These are phyloP conservation scores for Sporothrix humicola DNA, from an alignment of 2,329 filamentous ascomycete species.

Conservation along the genomic window DNA sequence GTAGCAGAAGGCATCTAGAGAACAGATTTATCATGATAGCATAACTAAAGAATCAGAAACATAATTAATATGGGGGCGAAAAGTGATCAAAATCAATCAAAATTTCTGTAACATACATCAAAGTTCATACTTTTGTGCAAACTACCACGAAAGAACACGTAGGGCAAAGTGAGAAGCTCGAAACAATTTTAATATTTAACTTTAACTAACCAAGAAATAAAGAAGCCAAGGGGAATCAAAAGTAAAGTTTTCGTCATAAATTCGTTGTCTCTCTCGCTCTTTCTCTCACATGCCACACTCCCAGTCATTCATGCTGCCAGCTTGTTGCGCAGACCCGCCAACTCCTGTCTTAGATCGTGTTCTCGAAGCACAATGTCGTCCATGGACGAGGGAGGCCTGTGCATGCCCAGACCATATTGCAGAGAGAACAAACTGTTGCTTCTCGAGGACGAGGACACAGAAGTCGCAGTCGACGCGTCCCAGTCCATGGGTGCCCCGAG, in stretches of 20 bases:
- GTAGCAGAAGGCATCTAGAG: background rate
- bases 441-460: background rate
- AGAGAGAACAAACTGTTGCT: background rate
- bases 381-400: background rate
- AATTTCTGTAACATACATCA: background rate
- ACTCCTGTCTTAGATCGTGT: conserved; percentile 30
- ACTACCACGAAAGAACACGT: background rate
- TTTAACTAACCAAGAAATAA: too few species aligned
- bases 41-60: background rate
- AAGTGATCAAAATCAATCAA: background rate
- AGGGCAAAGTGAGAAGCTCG: background rate
- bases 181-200: background rate
- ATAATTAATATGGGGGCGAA: background rate
- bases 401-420: conserved; percentile 7
- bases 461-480: conserved; percentile 9
- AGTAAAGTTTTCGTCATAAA: background rate
- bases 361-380: conserved; percentile 24
- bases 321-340: conserved; percentile 28
- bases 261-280: background rate
- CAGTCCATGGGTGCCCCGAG: conserved; percentile 20
- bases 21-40: background rate
- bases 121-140: background rate
- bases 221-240: background rate
- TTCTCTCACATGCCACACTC: background rate
- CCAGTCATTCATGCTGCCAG: background rate